A percentile compares a stretch with the other conserved stretches of the same genome.
phyloP scores from a whole-genome alignment of 257 asterid species.

The Nicotiana tomentosiformis region DNA sequence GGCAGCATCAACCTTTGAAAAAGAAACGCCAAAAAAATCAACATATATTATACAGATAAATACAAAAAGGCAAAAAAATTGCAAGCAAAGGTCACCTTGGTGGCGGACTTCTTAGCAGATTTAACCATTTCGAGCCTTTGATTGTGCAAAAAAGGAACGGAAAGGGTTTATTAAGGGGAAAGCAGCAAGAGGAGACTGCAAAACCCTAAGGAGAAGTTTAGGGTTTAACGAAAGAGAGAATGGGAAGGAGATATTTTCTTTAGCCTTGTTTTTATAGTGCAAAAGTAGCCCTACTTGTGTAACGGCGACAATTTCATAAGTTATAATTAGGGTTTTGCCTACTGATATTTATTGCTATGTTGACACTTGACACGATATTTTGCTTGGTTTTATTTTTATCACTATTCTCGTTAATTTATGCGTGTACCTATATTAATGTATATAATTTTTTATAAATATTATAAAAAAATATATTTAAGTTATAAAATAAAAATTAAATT shows the following conservation, averaged over 20 bases:
- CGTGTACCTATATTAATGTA: no score
- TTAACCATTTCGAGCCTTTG: slow-evolving; percentile 25
- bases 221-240: slow-evolving; percentile 16
- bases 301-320: background rate
- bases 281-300: background rate
- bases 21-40: background rate
- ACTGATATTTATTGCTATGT: background rate
- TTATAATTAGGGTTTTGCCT: slow-evolving; percentile 10
- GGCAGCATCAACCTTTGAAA: slow-evolving; percentile 28
- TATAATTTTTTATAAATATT: no score
- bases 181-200: background rate
- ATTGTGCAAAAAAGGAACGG: background rate
- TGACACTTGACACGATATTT: background rate
- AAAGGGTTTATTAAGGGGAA: no score
- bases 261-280: background rate
- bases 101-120: slow-evolving; percentile 25
- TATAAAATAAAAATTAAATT: no score
- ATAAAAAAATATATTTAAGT: no score
- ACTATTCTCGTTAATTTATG: no score
- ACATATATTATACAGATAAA: background rate
- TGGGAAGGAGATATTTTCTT: background rate
- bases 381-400: background rate
- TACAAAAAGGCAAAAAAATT: background rate
- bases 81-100: slow-evolving; percentile 15
- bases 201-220: slow-evolving; percentile 20